phyloP scores from a whole-genome alignment of 768 basidiomycete species.

The Amanita inopinata region DNA sequence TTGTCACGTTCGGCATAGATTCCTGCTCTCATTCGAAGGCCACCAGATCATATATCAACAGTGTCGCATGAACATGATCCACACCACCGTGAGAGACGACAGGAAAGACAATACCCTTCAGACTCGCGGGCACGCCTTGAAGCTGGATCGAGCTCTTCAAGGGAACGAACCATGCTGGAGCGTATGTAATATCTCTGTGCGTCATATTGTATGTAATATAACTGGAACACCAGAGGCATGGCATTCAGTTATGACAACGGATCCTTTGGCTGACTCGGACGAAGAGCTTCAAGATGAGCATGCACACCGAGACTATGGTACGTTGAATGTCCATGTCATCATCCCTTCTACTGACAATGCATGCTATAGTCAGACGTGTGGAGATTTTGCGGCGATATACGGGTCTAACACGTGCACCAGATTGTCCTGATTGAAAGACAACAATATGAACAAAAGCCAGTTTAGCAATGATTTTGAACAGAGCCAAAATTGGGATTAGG shows the following conservation, averaged over 20 bases:
- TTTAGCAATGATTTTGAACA: background rate
- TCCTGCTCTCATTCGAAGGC: background rate
- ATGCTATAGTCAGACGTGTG: background rate
- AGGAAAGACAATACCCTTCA: slow-evolving; percentile 1
- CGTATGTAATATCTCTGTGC: slow-evolving; percentile 22
- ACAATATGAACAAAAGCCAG: background rate
- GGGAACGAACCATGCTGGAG: slow-evolving; percentile 36
- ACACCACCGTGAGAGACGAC: slow-evolving; percentile 2
- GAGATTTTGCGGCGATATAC: slow-evolving; percentile 8
- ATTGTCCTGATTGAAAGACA: background rate
- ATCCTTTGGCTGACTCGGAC: slow-evolving; percentile 66
- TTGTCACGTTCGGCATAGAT: background rate
- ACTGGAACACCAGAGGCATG: slow-evolving; percentile 50
- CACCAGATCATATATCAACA: background rate
- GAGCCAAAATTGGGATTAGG: background rate
- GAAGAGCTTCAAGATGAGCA: slow-evolving; percentile 61
- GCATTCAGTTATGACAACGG: slow-evolving; percentile 51
- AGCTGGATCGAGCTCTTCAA: slow-evolving; percentile 8
- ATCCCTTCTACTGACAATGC: background rate
- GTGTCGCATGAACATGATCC: background rate
- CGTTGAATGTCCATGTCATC: slow-evolving; percentile 16
- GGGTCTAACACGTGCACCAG: background rate
- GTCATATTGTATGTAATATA: slow-evolving; percentile 8
- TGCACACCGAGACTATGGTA: slow-evolving; percentile 56
- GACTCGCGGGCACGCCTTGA: slow-evolving; percentile 12